Evolutionary conservation across 495 filamentous ascomycete species (phyloP), one percentile per base, ranked within the genome.

Genomic region (Aspergillus panamensis): DNA sequence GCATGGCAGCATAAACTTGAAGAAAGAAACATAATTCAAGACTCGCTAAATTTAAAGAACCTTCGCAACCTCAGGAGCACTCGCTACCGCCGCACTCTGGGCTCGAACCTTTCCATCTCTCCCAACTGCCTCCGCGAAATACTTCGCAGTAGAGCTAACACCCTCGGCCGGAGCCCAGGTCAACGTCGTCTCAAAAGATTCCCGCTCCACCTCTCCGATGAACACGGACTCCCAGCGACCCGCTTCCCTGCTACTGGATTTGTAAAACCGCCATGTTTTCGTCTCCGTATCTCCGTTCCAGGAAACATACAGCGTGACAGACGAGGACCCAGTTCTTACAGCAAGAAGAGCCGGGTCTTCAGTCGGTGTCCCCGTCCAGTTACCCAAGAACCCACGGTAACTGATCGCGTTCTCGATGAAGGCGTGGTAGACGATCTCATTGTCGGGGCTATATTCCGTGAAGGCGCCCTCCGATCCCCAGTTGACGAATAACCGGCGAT

Each of bases 401-500:
- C 61, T 69, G 12, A 62, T 47, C 5, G 48, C 65, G 9, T 59
- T 42, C 17, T 66, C 57, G 16, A 70, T 56, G 9, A 55, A 65
- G 1, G 66, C 67, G 47, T 66, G 67, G 51, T 76, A 79, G 6
- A 81, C 58, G 6, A 72, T 64, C 1, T 76, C 75, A 10, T 61
- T 53, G 29, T 80, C 64, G 0, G 68, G 56, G 0, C 66, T 65
- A 58, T 77, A 82, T 59, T 85, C 80, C 0, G 77, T 80, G 39
- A 80, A 59, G 14, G 75, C 75, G 0, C 78, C 75, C 13, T 69
- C 69, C 3, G 72, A 74, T 1, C 81, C 80, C 80, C 79, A 84
- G 48, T 77, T 77, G 12, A 82, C 72, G 8, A 82, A 68, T 4
- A 73, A 55, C 43, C 81, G 79, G 13, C 75, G 78, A 42, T 72